Evolutionary conservation across 352 stramenopile species (phyloP).

Genomic region (Phytophthora nicotianae): DNA sequence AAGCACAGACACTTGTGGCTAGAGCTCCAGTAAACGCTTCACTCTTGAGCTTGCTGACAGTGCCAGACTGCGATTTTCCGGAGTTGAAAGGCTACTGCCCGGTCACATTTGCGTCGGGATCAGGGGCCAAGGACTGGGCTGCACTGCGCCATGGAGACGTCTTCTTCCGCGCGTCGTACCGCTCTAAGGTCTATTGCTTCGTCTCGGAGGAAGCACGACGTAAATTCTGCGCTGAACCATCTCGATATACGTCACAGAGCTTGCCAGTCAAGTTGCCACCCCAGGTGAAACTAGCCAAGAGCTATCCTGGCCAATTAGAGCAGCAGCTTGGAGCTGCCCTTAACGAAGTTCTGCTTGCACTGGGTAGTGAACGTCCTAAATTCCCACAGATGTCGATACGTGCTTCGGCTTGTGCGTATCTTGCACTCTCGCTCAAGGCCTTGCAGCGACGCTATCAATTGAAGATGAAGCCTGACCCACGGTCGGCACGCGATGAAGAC

Average conservation of each 20-base stretch:
- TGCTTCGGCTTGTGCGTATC: conserved; percentile 57
- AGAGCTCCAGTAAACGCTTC: conserved; percentile 61
- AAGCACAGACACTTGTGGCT: conserved; percentile 37
- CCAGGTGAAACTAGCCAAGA: conserved; percentile 54
- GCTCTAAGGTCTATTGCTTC: conserved; percentile 66
- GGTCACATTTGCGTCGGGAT: conserved; percentile 56
- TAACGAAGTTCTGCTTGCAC: conserved; percentile 60
- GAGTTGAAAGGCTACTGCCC: conserved; percentile 81
- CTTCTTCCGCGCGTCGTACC: conserved; percentile 68
- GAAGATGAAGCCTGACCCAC: conserved; percentile 24
- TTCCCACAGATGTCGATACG: conserved; percentile 46
- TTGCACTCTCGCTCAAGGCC: conserved; percentile 65
- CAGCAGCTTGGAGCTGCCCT: conserved; percentile 64
- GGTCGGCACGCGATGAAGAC: conserved; percentile 28
- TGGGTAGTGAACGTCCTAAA: conserved; percentile 66
- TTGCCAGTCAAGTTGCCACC: conserved; percentile 72
- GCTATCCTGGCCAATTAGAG: conserved; percentile 61
- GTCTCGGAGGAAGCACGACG: conserved; percentile 50
- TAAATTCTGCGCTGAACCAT: conserved; percentile 54
- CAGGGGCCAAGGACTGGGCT: conserved; percentile 50
- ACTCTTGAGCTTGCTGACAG: conserved; percentile 63
- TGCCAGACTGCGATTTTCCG: conserved; percentile 69
- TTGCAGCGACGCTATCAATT: conserved; percentile 26
- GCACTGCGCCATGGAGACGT: conserved; percentile 45
- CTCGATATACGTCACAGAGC: conserved; percentile 44